Conservation (phyloP, 345 rosid genomes). For the Citrus medica region DNA sequence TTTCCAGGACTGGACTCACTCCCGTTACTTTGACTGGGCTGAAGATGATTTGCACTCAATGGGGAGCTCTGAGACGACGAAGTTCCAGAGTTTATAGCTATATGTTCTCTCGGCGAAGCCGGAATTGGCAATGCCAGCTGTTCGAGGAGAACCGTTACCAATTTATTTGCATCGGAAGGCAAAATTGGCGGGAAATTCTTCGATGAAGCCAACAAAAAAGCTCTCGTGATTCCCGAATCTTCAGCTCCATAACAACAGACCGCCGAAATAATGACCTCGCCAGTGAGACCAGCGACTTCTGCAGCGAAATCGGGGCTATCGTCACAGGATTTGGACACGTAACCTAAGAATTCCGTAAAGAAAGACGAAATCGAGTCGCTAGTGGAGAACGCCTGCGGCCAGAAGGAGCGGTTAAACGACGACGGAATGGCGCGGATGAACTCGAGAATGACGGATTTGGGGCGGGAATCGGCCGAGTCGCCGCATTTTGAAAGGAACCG, state of each 20-base stretch:
- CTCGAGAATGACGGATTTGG: slow-evolving; percentile 57
- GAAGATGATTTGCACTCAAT: slow-evolving; percentile 33
- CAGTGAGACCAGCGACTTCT: slow-evolving; percentile 64
- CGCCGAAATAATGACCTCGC: slow-evolving; percentile 62
- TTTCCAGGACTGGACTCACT: slow-evolving; percentile 58
- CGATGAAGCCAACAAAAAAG: slow-evolving; percentile 68
- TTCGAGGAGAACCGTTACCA: slow-evolving; percentile 61
- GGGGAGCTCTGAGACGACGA: slow-evolving; percentile 82
- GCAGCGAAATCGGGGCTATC: slow-evolving; percentile 53
- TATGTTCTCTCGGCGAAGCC: slow-evolving; percentile 44
- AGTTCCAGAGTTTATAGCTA: slow-evolving; percentile 42
- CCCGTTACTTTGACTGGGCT: slow-evolving; percentile 41
- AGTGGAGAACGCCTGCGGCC: slow-evolving; percentile 74
- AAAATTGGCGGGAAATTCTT: slow-evolving; percentile 65
- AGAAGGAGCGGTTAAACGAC: slow-evolving; percentile 68
- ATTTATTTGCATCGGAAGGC: slow-evolving; percentile 60
- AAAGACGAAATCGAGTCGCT: slow-evolving; percentile 55
- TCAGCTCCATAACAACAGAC: slow-evolving; percentile 27
- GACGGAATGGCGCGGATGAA: slow-evolving; percentile 67
- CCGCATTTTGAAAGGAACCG: slow-evolving; percentile 68
- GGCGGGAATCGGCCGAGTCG: slow-evolving; percentile 43
- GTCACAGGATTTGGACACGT: slow-evolving; percentile 48
- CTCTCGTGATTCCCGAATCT: slow-evolving; percentile 50
- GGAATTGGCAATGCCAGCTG: slow-evolving; percentile 49
- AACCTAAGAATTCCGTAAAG: slow-evolving; percentile 60